Base-by-base conservation (phyloP, 805 yeast species). In the Ogataea salicorniae region DNA sequence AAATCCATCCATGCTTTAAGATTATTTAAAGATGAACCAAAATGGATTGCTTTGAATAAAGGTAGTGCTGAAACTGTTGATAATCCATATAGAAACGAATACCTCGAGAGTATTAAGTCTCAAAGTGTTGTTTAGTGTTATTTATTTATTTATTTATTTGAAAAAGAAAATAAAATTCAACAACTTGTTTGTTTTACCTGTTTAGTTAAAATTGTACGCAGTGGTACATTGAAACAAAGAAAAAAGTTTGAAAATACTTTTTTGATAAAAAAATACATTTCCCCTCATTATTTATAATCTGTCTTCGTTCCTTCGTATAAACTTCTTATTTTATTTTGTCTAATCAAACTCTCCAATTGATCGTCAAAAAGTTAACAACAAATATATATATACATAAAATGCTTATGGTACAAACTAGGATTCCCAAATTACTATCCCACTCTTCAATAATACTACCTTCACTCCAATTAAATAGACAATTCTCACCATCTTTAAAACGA, bases 21-120 rank as follows among this genome's bases (percentile, higher is more conserved):
- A 55, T 69, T 92, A 57, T 92, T 92, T 72, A 81, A 89, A 65
- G 97, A 89, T 57, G 96, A 91, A 69, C 98, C 98, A 26, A 92
- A 90, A 64, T 92, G 99, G 99, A 79, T 84, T 34, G 95, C 97
- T 8, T 77, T 87, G 59, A 79, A 80, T 60, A 77, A 95, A 50
- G 52, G 52, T 14, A 47, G 55, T 5, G 20, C 43, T 2, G 57
- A 51, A 16, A 77, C 73, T 6, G 84, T 79, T 47, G 61, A 63
- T 6, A 76, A 79, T 53, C 46, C 58, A 14, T 68, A 66, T 47
- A 72, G 87, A 47, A 52, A 61, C 42, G 70, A 73, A 41, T 83
- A 83, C 54, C 46, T 81, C 37, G 52, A 63, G 34, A 53, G 62
- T 23, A 54, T 70, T 20, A 39, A 41, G 13, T 53, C 45, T 33